phyloP scores from a whole-genome alignment of 176 grass and related monocot species.

The Aegilops umbellulata region DNA sequence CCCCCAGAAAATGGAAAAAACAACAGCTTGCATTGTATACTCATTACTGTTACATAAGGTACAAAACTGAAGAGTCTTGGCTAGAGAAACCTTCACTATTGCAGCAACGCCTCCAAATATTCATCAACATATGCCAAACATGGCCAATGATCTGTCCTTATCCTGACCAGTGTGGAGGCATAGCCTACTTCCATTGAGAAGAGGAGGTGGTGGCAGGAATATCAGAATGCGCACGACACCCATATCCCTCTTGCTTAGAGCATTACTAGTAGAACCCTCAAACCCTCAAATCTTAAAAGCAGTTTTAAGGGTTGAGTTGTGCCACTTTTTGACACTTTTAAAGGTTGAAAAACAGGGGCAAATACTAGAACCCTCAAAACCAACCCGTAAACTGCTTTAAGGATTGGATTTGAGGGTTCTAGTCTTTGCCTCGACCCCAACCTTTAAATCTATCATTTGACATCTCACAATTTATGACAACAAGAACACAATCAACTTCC shows the following conservation, averaged over 20 bases:
- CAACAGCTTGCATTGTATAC: slow-evolving; percentile 18
- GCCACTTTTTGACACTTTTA: no score
- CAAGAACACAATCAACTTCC: no score
- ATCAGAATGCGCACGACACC: slow-evolving; percentile 68
- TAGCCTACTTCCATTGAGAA: slow-evolving; percentile 89
- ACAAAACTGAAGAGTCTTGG: slow-evolving; percentile 34
- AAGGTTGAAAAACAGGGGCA: no score
- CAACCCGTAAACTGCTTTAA: no score
- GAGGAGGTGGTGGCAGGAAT: slow-evolving; percentile 94
- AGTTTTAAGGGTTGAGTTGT: no score
- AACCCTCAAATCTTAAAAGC: no score
- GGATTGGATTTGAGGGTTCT: no score
- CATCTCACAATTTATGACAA: no score
- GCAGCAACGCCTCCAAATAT: slow-evolving; percentile 89
- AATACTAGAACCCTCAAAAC: no score
- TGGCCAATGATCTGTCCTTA: slow-evolving; percentile 97
- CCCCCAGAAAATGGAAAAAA: slow-evolving; percentile 9
- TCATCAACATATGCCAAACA: slow-evolving; percentile 95
- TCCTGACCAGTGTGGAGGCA: slow-evolving; percentile 75
- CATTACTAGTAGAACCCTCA: no score
- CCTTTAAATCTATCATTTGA: no score
- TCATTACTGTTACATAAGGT: slow-evolving; percentile 47
- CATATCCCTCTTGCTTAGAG: slow-evolving; percentile 59
- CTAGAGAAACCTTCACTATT: slow-evolving; percentile 31
- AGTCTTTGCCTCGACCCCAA: no score